Evolutionary conservation across 129 eudicot genomes (phyloP).

Genomic region (Cynara cardunculus): DNA sequence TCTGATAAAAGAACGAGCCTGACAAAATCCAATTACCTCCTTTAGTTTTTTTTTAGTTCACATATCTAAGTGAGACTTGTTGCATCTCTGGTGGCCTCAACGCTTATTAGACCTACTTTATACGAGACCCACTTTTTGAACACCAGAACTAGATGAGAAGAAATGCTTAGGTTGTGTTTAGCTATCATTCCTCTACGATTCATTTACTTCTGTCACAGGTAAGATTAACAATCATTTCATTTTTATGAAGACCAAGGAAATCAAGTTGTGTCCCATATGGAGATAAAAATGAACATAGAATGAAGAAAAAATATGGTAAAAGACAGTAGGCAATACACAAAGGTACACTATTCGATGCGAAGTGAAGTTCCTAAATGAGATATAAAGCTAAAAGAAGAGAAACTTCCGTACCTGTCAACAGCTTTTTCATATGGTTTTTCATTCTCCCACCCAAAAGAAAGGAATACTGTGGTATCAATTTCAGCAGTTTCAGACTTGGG

Average conservation of each 20-base stretch:
- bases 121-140: background rate
- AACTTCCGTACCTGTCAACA: slow-evolving; percentile 57
- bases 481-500: slow-evolving; percentile 53
- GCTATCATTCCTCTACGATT: background rate
- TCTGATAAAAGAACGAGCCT: background rate
- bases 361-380: slow-evolving; percentile 3
- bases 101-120: background rate
- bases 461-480: slow-evolving; percentile 57
- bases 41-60: background rate
- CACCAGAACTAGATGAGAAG: background rate
- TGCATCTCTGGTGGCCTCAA: background rate
- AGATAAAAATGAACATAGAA: background rate
- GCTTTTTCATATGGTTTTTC: slow-evolving; percentile 94
- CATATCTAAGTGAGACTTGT: background rate
- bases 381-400: background rate
- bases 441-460: slow-evolving; percentile 96
- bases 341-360: background rate
- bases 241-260: background rate
- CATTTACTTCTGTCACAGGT: background rate
- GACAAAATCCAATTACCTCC: background rate
- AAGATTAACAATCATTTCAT: background rate
- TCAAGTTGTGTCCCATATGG: background rate
- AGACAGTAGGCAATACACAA: background rate
- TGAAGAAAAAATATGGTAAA: background rate
- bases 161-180: background rate